Percentiles rank a stretch among this genome's conserved stretches.
Conservation (phyloP, 2,329 filamentous ascomycete genomes). For the Purpureocillium takamizusanense region DNA sequence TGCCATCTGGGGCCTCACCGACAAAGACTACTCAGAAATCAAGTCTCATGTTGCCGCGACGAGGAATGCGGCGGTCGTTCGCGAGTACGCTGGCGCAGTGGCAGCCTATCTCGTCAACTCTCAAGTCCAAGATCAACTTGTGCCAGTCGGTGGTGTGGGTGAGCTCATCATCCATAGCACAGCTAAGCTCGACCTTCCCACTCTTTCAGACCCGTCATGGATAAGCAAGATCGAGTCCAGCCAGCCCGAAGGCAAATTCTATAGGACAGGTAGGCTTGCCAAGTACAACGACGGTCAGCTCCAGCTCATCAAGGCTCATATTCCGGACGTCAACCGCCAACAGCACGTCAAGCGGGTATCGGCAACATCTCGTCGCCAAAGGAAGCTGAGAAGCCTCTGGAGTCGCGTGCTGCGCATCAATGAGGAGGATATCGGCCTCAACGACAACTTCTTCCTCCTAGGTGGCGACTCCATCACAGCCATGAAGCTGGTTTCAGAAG, state of each 20-base stretch:
- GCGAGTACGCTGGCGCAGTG: constrained; percentile 15
- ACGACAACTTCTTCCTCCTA: constrained; percentile 52
- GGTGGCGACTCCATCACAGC: constrained; percentile 52
- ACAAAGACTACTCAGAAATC: constrained; percentile 24
- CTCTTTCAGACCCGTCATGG: constrained; percentile 19
- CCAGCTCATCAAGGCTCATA: constrained; percentile 15
- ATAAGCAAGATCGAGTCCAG: constrained; percentile 10
- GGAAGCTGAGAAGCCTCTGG: constrained; percentile 38
- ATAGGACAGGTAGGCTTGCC: constrained; percentile 30
- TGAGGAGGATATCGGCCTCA: constrained; percentile 37
- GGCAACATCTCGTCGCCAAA: constrained; percentile 31
- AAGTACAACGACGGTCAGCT: constrained; percentile 26
- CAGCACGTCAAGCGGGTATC: constrained; percentile 20
- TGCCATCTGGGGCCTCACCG: constrained; percentile 23
- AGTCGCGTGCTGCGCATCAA: constrained; percentile 32
- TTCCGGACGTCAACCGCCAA: constrained; percentile 4
- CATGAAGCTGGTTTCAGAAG: constrained; percentile 52
- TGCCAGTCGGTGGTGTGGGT: constrained; percentile 31
- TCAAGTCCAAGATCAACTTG: constrained; percentile 20
- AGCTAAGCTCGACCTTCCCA: constrained; percentile 14
- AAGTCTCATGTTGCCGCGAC: constrained; percentile 13
- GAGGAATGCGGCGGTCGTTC: constrained; percentile 7
- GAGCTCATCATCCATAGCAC: constrained; percentile 32
- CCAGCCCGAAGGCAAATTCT: constrained; percentile 17
- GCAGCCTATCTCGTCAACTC: constrained; percentile 32